These are phyloP conservation scores for Colletotrichum tanaceti DNA, from an alignment of 2,329 filamentous ascomycete species.

Conservation along the genomic window DNA sequence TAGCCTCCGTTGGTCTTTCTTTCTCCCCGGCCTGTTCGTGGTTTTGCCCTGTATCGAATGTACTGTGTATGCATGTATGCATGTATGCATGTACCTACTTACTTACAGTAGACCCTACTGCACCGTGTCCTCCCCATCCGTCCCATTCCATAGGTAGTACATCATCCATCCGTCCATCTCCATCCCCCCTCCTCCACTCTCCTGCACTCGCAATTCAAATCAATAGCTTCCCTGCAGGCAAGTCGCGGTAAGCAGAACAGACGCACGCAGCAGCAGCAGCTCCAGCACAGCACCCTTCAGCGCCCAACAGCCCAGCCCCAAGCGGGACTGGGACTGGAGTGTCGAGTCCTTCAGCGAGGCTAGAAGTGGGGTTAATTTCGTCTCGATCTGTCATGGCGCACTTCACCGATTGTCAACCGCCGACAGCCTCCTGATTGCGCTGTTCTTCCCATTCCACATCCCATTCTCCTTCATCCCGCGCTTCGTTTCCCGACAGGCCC, in stretches of 20 bases:
- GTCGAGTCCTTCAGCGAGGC: conserved; percentile 41
- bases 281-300: background rate
- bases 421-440: conserved; percentile 36
- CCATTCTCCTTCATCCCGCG: conserved; percentile 18
- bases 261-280: background rate
- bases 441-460: conserved; percentile 39
- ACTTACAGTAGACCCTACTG: background rate
- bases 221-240: conserved; percentile 9
- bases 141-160: background rate
- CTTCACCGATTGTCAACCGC: conserved; percentile 37
- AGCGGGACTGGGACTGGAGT: conserved; percentile 3
- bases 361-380: conserved; percentile 44
- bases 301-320: conserved; percentile 1
- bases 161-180: background rate
- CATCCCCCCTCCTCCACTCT: conserved; percentile 3
- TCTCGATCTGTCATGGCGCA: conserved; percentile 40
- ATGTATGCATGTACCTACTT: no score
- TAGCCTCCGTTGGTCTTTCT: background rate
- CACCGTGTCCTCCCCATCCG: conserved; percentile 12
- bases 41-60: conserved; percentile 2
- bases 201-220: conserved; percentile 13
- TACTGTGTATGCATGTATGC: conserved; percentile 1
- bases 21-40: background rate
- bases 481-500: conserved; percentile 24
- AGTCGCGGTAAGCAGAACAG: background rate